Conservation (phyloP, 306 rosid genomes). For the Gynostemma pentaphyllum region DNA sequence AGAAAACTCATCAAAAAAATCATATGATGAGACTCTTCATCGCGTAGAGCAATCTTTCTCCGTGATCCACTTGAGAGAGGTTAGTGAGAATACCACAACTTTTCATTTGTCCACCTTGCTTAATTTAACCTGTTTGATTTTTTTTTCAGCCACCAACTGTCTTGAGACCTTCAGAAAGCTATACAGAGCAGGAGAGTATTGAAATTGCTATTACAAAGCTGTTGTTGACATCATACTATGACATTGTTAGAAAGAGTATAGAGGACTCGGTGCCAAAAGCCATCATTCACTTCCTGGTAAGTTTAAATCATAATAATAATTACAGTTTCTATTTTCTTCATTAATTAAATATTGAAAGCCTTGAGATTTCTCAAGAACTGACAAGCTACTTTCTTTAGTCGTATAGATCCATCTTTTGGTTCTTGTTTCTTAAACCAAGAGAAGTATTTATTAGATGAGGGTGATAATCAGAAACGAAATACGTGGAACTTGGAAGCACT, state of each 20-base stretch:
- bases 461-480: no score
- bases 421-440: neutral
- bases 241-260: constrained; percentile 82
- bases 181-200: constrained; percentile 67
- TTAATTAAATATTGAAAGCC: neutral
- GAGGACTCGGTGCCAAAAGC: constrained; percentile 88
- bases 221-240: constrained; percentile 83
- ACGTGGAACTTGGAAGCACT: no score
- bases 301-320: neutral
- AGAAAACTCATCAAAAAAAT: constrained; percentile 41
- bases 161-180: constrained; percentile 77
- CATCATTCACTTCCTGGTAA: constrained; percentile 98
- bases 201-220: constrained; percentile 76
- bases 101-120: neutral
- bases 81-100: constrained; percentile 10
- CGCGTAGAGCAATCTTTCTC: constrained; percentile 54
- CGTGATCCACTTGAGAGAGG: constrained; percentile 88
- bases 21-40: constrained; percentile 45
- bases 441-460: no score
- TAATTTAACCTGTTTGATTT: constrained; percentile 11
- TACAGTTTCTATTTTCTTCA: neutral
- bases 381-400: neutral
- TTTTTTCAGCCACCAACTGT: constrained; percentile 71
- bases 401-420: neutral
- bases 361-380: neutral